Evolutionary conservation across 305 asterid species (phyloP).

Genomic region (Fraxinus latifolia): DNA sequence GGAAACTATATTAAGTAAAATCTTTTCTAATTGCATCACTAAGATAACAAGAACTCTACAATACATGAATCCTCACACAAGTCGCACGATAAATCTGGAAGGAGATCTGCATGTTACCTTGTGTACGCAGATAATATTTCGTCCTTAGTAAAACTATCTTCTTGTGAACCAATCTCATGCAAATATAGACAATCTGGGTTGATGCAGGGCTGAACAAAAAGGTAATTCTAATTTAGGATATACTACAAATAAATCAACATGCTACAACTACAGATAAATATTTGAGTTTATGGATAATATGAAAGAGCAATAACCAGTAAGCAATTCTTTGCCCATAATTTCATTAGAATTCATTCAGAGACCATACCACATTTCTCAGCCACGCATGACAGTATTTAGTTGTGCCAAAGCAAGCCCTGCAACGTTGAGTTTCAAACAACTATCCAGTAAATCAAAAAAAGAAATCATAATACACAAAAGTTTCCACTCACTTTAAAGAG

Average conservation of each 20-base stretch:
- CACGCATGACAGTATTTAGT: constrained; percentile 99
- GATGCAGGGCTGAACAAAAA: constrained; percentile 78
- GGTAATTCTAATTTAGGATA: constrained; percentile 20
- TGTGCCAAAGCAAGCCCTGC: constrained; percentile 99
- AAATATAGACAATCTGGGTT: constrained; percentile 89
- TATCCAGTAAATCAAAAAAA: constrained; percentile 11
- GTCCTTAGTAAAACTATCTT: constrained; percentile 90
- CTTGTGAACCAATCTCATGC: constrained; percentile 89
- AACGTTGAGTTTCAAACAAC: constrained; percentile 29
- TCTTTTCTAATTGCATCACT: too few species aligned
- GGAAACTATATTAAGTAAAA: too few species aligned
- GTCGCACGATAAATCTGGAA: not conserved
- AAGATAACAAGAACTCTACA: not conserved
- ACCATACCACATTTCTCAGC: constrained; percentile 85
- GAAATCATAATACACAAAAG: constrained; percentile 5
- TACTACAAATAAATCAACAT: constrained; percentile 4
- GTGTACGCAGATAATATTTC: constrained; percentile 87
- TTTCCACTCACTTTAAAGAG: constrained; percentile 60
- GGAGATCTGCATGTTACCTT: constrained; percentile 44
- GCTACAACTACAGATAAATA: constrained; percentile 9
- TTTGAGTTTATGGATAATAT: constrained; percentile 5
- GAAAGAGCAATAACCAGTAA: constrained; percentile 2
- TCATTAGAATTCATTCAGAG: constrained; percentile 17
- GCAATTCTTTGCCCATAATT: constrained; percentile 7
- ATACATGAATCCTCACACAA: not conserved